Conservation (phyloP, 1,284 basidiomycete genomes). For the Tausonia pullulans region DNA sequence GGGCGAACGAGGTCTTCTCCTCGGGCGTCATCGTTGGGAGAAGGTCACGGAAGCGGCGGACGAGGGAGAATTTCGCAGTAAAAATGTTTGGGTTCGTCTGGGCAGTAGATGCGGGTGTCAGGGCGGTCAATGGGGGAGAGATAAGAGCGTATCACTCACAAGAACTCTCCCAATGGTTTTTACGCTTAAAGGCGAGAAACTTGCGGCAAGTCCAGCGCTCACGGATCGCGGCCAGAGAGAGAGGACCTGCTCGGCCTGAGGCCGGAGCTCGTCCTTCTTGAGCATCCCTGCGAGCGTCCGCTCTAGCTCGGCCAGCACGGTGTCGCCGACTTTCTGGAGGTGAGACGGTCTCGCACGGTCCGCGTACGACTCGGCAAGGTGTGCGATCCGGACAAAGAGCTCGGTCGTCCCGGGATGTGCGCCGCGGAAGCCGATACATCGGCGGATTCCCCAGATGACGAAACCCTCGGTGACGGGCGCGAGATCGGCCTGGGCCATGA, state of each 20-base stretch:
- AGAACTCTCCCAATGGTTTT: background rate
- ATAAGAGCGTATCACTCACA: background rate
- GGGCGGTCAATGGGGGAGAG: background rate
- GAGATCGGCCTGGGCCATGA: constrained; percentile 60
- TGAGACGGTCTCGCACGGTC: background rate
- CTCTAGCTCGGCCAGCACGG: constrained; percentile 55
- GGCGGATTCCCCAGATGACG: constrained; percentile 59
- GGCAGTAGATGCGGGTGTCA: background rate
- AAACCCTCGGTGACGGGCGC: constrained; percentile 57
- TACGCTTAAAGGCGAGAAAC: too few species aligned
- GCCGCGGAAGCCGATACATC: constrained; percentile 17
- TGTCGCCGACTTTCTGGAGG: constrained; percentile 35
- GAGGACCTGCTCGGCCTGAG: constrained; percentile 3
- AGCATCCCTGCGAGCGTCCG: constrained; percentile 40
- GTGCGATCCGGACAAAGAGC: constrained; percentile 25
- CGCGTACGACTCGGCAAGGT: constrained; percentile 6
- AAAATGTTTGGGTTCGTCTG: constrained; percentile 42
- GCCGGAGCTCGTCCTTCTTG: constrained; percentile 33
- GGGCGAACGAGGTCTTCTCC: constrained; percentile 41
- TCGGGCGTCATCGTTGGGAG: constrained; percentile 33
- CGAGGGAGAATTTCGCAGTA: constrained; percentile 63
- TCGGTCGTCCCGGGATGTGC: constrained; percentile 18
- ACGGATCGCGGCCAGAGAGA: constrained; percentile 18
- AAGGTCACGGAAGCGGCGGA: constrained; percentile 47
- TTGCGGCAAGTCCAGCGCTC: too few species aligned